These are phyloP conservation scores for Berberis vulgaris DNA, from an alignment of 164 flowering plant species.

Conservation along the genomic window DNA sequence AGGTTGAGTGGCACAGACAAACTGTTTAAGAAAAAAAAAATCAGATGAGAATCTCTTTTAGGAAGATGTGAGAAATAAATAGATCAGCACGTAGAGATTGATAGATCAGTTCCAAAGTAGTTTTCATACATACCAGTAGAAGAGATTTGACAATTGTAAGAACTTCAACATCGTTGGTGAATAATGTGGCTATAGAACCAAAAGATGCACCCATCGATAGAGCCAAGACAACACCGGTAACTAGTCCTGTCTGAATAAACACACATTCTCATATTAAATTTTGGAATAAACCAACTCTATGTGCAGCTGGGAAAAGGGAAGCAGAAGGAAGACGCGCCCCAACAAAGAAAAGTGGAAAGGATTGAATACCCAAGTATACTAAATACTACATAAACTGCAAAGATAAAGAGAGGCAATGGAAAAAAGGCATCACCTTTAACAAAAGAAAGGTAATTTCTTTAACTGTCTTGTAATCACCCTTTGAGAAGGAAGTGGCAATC, in stretches of 20 bases:
- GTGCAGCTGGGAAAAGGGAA: too few species aligned
- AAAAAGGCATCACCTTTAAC: constrained; percentile 44
- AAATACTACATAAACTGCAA: background rate
- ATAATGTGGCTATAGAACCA: constrained; percentile 54
- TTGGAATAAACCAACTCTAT: too few species aligned
- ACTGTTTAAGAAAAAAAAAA: constrained; percentile 33
- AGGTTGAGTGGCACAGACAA: constrained; percentile 89
- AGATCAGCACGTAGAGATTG: background rate
- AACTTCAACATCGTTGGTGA: constrained; percentile 77
- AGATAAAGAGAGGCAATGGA: background rate
- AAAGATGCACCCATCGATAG: constrained; percentile 51
- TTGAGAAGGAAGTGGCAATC: constrained; percentile 66
- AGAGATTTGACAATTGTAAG: constrained; percentile 59
- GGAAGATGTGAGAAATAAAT: background rate
- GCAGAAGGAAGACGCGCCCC: too few species aligned
- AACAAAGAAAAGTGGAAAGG: too few species aligned
- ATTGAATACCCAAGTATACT: too few species aligned
- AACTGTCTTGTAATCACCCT: constrained; percentile 56
- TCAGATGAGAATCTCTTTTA: background rate
- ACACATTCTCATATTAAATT: too few species aligned
- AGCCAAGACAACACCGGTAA: constrained; percentile 62
- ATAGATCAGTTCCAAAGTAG: background rate
- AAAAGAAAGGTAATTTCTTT: constrained; percentile 51
- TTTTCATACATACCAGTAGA: constrained; percentile 41
- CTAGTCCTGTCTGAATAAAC: constrained; percentile 54